Evolutionary conservation across 2,329 filamentous ascomycete species (phyloP).

Genomic region (Fusarium nelsonii): DNA sequence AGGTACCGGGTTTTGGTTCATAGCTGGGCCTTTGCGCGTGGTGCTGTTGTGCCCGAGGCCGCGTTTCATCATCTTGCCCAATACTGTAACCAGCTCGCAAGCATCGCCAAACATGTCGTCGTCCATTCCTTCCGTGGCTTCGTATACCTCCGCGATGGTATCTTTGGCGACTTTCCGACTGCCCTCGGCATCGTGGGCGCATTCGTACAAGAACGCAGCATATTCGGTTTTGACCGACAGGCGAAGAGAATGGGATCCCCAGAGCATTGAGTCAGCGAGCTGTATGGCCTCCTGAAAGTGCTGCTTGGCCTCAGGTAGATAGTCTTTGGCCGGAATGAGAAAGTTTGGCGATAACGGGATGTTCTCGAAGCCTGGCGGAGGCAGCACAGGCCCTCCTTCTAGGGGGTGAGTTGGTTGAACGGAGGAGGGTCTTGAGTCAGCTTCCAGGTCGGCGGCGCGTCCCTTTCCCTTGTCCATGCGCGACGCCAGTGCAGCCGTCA

Average conservation of each 20-base stretch:
- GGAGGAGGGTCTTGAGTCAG: conserved; percentile 58
- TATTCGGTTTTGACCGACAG: conserved; percentile 94
- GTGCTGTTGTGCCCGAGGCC: conserved; percentile 63
- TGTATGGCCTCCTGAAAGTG: conserved; percentile 83
- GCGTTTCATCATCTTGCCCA: conserved; percentile 90
- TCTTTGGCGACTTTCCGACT: conserved; percentile 82
- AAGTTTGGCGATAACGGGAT: conserved; percentile 72
- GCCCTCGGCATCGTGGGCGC: conserved; percentile 81
- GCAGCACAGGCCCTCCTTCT: conserved; percentile 70
- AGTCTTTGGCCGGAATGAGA: conserved; percentile 82
- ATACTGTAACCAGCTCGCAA: conserved; percentile 84
- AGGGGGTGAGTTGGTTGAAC: conserved; percentile 62
- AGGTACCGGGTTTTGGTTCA: conserved; percentile 30
- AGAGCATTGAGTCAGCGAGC: conserved; percentile 80
- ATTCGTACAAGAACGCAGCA: conserved; percentile 93
- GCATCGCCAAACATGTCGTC: conserved; percentile 96
- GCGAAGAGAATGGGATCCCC: conserved; percentile 89
- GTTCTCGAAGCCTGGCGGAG: conserved; percentile 66
- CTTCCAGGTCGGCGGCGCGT: conserved; percentile 59
- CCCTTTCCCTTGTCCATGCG: conserved; percentile 62
- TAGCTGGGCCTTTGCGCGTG: conserved; percentile 49
- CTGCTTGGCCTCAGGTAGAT: conserved; percentile 82
- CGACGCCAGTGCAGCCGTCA: conserved; percentile 54
- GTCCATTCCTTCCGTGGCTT: conserved; percentile 90
- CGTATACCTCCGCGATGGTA: conserved; percentile 91